Percentiles rank a stretch among this genome's conserved stretches.
phyloP scores from a whole-genome alignment of 2,329 filamentous ascomycete species.

The Epichloe sylvatica region DNA sequence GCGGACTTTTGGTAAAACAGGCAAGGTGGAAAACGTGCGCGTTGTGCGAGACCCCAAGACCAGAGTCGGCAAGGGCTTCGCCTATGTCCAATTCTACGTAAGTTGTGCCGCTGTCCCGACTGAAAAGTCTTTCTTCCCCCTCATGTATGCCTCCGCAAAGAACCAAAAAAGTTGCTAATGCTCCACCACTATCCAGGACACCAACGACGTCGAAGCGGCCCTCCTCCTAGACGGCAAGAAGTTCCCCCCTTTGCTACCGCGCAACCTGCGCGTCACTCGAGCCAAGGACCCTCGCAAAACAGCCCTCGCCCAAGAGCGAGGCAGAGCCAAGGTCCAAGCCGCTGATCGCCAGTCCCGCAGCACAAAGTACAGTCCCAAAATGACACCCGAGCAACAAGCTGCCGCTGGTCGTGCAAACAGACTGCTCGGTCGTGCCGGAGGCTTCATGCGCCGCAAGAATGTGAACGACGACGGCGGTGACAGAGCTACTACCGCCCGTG shows the following conservation, averaged over 20 bases:
- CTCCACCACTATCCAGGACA: slow-evolving; percentile 37
- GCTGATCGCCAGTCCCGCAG: slow-evolving; percentile 25
- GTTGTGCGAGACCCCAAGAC: slow-evolving; percentile 83
- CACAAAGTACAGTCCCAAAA: slow-evolving; percentile 53
- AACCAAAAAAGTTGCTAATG: background rate
- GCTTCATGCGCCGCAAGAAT: slow-evolving; percentile 30
- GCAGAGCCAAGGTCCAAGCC: slow-evolving; percentile 18
- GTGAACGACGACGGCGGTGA: slow-evolving; percentile 10
- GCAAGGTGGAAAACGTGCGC: slow-evolving; percentile 82
- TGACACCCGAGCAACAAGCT: slow-evolving; percentile 55
- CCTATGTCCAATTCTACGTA: slow-evolving; percentile 88
- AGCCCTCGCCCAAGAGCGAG: slow-evolving; percentile 28
- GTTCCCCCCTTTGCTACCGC: slow-evolving; percentile 90
- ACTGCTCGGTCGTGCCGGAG: slow-evolving; percentile 57
- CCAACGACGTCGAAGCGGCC: slow-evolving; percentile 80
- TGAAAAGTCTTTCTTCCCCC: background rate
- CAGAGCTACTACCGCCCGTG: slow-evolving; percentile 17
- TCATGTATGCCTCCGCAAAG: background rate
- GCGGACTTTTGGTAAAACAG: slow-evolving; percentile 60
- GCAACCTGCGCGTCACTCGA: slow-evolving; percentile 70
- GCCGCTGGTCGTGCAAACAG: slow-evolving; percentile 59
- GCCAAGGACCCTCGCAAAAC: slow-evolving; percentile 63
- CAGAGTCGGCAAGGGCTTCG: slow-evolving; percentile 88
- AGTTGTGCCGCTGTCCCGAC: slow-evolving; percentile 13
- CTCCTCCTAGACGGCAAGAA: slow-evolving; percentile 80